Conservation (phyloP, 805 yeast species). For the Candida endomychidarum region DNA sequence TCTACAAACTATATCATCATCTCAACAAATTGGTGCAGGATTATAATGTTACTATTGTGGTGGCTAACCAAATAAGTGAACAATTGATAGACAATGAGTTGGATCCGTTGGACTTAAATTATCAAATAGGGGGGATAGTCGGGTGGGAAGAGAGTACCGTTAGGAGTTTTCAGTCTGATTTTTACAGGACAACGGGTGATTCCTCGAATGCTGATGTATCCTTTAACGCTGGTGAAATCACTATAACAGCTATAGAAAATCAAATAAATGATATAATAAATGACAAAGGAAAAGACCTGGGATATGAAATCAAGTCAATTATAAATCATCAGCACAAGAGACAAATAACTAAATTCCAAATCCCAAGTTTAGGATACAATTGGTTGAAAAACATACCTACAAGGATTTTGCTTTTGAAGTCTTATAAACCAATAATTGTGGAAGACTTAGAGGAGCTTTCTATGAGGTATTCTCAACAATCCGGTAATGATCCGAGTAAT, state of each 20-base stretch:
- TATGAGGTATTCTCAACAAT: background rate
- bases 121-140: slow-evolving; percentile 68
- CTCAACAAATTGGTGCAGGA: slow-evolving; percentile 50
- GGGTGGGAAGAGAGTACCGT: slow-evolving; percentile 67
- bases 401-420: slow-evolving; percentile 28
- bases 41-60: slow-evolving; percentile 58
- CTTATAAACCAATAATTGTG: slow-evolving; percentile 25
- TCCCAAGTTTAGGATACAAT: slow-evolving; percentile 33
- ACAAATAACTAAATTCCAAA: background rate
- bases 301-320: background rate
- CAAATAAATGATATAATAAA: background rate
- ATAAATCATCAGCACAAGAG: background rate
- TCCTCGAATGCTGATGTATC: slow-evolving; percentile 6
- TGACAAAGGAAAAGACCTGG: background rate
- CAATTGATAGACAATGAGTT: slow-evolving; percentile 30
- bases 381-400: slow-evolving; percentile 30
- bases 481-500: background rate
- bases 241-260: background rate
- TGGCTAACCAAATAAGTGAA: slow-evolving; percentile 81
- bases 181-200: slow-evolving; percentile 1
- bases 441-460: background rate
- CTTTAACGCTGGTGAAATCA: background rate
- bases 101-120: slow-evolving; percentile 48
- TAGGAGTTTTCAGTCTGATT: slow-evolving; percentile 12
- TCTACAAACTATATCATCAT: slow-evolving; percentile 44